Evolutionary conservation across 192 early-diverging fungal species (phyloP), one percentile per base, ranked within the genome.

Genomic region (Phycomyces nitens): DNA sequence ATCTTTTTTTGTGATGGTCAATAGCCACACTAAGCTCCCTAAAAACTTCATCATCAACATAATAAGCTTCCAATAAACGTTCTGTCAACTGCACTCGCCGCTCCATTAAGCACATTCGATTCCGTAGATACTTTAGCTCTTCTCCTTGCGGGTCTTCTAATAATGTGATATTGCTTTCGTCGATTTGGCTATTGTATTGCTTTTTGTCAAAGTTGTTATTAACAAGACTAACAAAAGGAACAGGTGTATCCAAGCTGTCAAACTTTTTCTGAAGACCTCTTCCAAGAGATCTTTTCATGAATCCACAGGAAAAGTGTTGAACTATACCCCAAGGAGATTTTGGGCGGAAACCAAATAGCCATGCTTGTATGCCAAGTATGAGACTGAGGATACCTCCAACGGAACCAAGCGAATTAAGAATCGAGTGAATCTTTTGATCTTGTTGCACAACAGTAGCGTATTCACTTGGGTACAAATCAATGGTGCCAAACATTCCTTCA

Each of bases 21-120:
- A 34, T 34, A 34, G 29, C 29, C 29, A 34, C 3, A 34, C 7
- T 7, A 7, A 55, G 27, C 29, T 55, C 16, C 14, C 5, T 23
- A 8, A 55, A 64, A 16, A 64, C 41, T 27, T 64, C 62, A n/a
- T 54, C 52, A 27, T 64, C 53, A 29, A 64, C 40, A 64, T 64
- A 64, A 40, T 64, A 64, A n/a, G 62, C 22, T 40, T 47, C 43
- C 22, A 64, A 64, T 7, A 64, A 18, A 5, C 21, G 15, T 55
- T 64, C 62, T 39, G 55, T 22, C 27, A 54, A 24, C 26, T 64
- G 62, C 39, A 64, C 34, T 5, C 52, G 1, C 23, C 55, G 41
- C 11, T 64, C 62, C 9, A 64, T 53, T 42, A 55, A 26, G 21
- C 24, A 42, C 20, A 55, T 9, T 56, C 29, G 29, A 21, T 55